Evolutionary conservation across 345 rosid species (phyloP).

Genomic region (Leavenworthia alabamica): DNA sequence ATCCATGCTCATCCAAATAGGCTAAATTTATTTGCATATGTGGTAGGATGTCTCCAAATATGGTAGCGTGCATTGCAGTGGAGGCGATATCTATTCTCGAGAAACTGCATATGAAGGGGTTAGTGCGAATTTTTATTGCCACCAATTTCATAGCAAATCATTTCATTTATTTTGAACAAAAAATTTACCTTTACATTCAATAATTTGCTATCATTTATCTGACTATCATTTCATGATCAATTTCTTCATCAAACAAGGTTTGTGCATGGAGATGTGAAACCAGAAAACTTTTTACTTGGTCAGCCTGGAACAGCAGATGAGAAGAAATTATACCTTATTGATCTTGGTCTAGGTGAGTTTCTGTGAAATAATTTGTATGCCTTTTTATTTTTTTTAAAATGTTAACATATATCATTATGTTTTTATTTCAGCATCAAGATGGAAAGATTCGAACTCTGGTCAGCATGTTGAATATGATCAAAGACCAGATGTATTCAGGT

Average conservation of each 20-base stretch:
- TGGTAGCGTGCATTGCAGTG: conserved; percentile 91
- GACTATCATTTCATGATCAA: not conserved
- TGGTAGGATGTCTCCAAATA: conserved; percentile 72
- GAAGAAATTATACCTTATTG: conserved; percentile 80
- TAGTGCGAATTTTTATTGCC: conserved; percentile 1
- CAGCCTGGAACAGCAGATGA: conserved; percentile 76
- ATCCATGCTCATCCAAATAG: no score
- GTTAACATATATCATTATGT: conserved; percentile 2
- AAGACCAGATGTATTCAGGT: conserved; percentile 97
- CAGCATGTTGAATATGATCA: conserved; percentile 93
- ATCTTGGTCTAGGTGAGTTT: conserved; percentile 81
- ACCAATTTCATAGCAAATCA: not conserved
- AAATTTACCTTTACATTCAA: no score
- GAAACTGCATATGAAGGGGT: conserved; percentile 88
- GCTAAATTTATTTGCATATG: not conserved
- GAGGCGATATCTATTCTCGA: conserved; percentile 94
- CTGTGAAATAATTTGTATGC: no score
- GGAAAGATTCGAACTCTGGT: conserved; percentile 73
- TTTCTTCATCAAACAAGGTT: conserved; percentile 25
- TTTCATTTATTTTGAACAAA: no score
- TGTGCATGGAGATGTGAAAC: conserved; percentile 96
- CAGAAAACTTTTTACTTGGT: conserved; percentile 89
- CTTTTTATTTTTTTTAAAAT: not conserved
- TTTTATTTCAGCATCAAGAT: conserved; percentile 62
- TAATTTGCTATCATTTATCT: not conserved